Conservation (phyloP, 2,329 filamentous ascomycete species). For the Mariannaea elegans region DNA sequence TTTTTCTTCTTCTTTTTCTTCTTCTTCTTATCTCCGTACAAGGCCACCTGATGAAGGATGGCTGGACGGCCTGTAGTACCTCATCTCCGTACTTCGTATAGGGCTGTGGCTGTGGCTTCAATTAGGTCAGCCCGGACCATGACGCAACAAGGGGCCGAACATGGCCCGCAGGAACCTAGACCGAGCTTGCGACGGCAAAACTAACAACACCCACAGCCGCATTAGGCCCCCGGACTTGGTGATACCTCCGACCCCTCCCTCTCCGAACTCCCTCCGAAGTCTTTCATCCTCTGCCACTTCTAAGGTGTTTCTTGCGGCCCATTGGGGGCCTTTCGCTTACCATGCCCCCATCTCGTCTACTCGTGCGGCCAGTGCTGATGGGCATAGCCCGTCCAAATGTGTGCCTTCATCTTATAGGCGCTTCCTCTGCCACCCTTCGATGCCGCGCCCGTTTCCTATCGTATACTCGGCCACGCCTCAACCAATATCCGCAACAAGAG, state of each 20-base stretch:
- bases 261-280: neutral
- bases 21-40: no score
- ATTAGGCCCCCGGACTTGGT: neutral
- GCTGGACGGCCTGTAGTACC: no score
- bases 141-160: constrained; percentile 1
- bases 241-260: neutral
- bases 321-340: constrained; percentile 7
- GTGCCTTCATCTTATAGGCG: constrained; percentile 1
- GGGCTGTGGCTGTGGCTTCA: no score
- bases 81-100: no score
- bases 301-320: constrained; percentile 3
- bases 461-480: constrained; percentile 23
- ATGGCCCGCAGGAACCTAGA: neutral
- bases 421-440: constrained; percentile 9
- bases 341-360: constrained; percentile 30
- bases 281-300: neutral
- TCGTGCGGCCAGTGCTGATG: constrained; percentile 6
- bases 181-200: neutral
- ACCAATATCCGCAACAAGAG: constrained; percentile 28
- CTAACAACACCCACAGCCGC: neutral
- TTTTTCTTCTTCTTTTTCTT: no score
- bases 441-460: constrained; percentile 35
- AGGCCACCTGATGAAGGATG: no score
- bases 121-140: no score
- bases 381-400: neutral